Evolutionary conservation across 2,329 filamentous ascomycete genomes (phyloP), one percentile per base, ranked within the genome.

Genomic region (Epicoccum nigrum): DNA sequence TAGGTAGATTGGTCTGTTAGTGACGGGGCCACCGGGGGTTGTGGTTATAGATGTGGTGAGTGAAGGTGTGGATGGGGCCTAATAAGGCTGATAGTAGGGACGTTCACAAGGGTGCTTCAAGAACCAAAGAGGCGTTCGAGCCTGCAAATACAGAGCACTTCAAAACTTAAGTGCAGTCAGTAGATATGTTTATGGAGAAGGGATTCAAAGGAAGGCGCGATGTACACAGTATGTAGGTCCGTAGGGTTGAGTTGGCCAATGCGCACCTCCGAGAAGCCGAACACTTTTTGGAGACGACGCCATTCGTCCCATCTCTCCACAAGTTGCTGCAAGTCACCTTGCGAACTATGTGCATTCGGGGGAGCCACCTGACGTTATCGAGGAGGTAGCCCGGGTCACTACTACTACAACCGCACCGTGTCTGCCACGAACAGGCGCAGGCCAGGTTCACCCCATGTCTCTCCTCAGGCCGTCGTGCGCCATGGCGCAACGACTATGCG

Each of bases 401-500:
- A 25, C 3, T 25, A 25, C 6, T 25, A 25, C 9, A 6, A 1
- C 23, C 23, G 8, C 37, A 15, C 21, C 12, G 28, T 9, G 38
- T 28, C 48, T 39, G 30, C 34, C 31, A 33, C n/a, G 42, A 37
- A 38, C 49, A 44, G 54, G 52, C 49, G 34, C 54, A 44, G 27
- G 50, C 39, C 17, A 7, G 23, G 23, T 25, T 25, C 6, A 49
- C 32, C 50, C 63, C 11, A 64, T 69, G 66, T 69, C 67, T 34
- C 60, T 72, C 53, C 56, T 72, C 39, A 62, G 54, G 34, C 67
- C 55, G 45, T 58, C 55, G 27, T 63, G 58, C 58, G 63, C 59
- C 15, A 54, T 70, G 20, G 59, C 66, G 45, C 65, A 68, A 35
- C 64, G 64, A 39, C 62, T 71, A n/a, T 68, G 64, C 34, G 49